Conservation (phyloP, 2,329 filamentous ascomycete genomes). For the Chrysoporthe puriensis region DNA sequence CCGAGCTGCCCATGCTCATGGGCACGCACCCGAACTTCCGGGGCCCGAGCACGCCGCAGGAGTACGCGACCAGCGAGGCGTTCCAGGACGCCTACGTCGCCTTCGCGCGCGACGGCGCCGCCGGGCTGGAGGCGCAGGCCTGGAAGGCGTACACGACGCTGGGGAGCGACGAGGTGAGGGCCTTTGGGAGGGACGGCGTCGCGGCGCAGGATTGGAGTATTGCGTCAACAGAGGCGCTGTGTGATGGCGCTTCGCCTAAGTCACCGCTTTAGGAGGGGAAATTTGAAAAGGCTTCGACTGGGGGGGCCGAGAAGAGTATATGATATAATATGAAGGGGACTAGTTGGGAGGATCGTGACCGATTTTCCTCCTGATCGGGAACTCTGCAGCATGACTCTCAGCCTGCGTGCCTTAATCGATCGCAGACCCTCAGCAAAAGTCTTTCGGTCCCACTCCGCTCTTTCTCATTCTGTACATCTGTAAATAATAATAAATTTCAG, state of each 20-base stretch:
- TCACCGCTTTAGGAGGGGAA: background rate
- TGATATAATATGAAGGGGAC: too few relatives aligned
- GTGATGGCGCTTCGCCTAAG: background rate
- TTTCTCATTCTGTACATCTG: too few relatives aligned
- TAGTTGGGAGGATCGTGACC: too few relatives aligned
- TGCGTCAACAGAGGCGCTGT: slow-evolving; percentile 3
- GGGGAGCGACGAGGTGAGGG: slow-evolving; percentile 12
- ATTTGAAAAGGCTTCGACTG: too few relatives aligned
- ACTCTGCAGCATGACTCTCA: too few relatives aligned
- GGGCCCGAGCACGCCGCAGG: slow-evolving; percentile 9
- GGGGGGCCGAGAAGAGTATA: too few relatives aligned
- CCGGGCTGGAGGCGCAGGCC: background rate
- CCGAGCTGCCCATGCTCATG: slow-evolving; percentile 36
- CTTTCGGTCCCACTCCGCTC: too few relatives aligned
- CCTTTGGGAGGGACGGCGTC: slow-evolving; percentile 7
- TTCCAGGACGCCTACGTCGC: slow-evolving; percentile 21
- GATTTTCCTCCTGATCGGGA: too few relatives aligned
- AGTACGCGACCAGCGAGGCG: slow-evolving; percentile 20
- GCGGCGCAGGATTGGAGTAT: slow-evolving; percentile 12
- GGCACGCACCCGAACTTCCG: slow-evolving; percentile 34
- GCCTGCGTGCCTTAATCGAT: too few relatives aligned
- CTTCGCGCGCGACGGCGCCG: slow-evolving; percentile 1
- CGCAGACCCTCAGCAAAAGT: too few relatives aligned
- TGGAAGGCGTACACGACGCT: slow-evolving; percentile 9
- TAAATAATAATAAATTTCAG: too few relatives aligned